Conservation (phyloP, 768 basidiomycete genomes). For the Tricholoma sp. region DNA sequence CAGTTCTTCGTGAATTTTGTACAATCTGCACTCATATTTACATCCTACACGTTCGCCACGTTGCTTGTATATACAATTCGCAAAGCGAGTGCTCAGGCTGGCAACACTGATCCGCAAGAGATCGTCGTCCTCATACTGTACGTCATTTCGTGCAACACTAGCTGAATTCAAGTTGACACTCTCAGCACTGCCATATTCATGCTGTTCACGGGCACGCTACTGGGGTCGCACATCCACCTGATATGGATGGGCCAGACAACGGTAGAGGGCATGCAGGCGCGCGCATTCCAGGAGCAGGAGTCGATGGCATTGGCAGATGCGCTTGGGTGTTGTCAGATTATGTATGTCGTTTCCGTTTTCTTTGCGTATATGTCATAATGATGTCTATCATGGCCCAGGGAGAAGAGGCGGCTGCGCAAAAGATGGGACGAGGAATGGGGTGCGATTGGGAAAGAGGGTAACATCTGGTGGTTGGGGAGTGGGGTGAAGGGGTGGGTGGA, state of each 20-base stretch:
- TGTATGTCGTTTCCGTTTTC: conserved; percentile 35
- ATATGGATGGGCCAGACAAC: conserved; percentile 68
- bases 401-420: conserved; percentile 37
- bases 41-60: conserved; percentile 57
- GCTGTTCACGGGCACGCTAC: conserved; percentile 60
- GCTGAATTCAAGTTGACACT: not conserved
- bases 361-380: not conserved
- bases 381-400: conserved; percentile 29
- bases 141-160: conserved; percentile 23
- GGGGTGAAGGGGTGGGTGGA: conserved; percentile 62
- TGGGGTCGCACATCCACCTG: conserved; percentile 53
- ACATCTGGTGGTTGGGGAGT: conserved; percentile 82
- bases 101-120: conserved; percentile 55
- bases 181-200: conserved; percentile 64
- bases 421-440: conserved; percentile 86
- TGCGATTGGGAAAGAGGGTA: conserved; percentile 62
- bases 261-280: conserved; percentile 65
- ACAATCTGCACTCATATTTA: conserved; percentile 54
- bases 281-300: conserved; percentile 64
- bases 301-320: conserved; percentile 40
- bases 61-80: conserved; percentile 49
- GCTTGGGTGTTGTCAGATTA: conserved; percentile 48
- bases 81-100: conserved; percentile 15
- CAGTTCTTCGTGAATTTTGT: conserved; percentile 86
- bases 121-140: conserved; percentile 73